phyloP scores from a whole-genome alignment of 257 asterid genomes.

The Solanum tarijense region DNA sequence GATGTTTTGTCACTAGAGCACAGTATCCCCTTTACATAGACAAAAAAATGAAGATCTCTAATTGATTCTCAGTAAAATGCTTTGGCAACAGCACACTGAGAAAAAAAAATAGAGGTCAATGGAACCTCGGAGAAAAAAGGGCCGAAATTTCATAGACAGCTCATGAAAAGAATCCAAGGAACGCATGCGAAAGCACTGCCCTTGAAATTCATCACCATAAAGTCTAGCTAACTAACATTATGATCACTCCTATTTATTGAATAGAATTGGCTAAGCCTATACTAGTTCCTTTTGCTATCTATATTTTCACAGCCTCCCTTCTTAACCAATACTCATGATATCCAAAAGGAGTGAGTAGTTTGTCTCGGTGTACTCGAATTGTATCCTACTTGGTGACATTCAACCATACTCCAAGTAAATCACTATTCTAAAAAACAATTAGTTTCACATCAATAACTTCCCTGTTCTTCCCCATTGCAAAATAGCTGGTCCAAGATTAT shows the following conservation, averaged over 20 bases:
- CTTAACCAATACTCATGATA: not conserved
- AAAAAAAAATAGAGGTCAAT: not conserved
- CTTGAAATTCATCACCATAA: not conserved
- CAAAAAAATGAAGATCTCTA: not conserved
- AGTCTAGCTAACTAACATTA: not conserved
- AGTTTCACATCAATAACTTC: not conserved
- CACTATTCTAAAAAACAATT: not conserved
- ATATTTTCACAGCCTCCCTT: not conserved
- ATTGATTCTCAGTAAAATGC: not conserved
- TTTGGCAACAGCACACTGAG: not conserved
- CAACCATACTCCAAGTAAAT: not conserved
- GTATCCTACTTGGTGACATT: not conserved
- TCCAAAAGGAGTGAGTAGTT: not conserved
- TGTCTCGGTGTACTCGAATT: not conserved
- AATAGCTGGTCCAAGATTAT: not conserved
- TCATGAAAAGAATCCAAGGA: not conserved
- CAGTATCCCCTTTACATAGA: not conserved
- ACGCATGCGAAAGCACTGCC: not conserved
- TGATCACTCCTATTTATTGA: not conserved
- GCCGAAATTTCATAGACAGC: not conserved
- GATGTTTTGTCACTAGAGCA: not conserved
- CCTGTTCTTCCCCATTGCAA: not conserved
- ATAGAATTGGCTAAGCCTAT: not conserved
- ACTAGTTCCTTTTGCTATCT: not conserved
- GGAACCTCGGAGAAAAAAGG: not conserved